Evolutionary conservation across 2,329 filamentous ascomycete genomes (phyloP), one percentile per base, ranked within the genome.

Genomic region (Juglanconis oblonga): DNA sequence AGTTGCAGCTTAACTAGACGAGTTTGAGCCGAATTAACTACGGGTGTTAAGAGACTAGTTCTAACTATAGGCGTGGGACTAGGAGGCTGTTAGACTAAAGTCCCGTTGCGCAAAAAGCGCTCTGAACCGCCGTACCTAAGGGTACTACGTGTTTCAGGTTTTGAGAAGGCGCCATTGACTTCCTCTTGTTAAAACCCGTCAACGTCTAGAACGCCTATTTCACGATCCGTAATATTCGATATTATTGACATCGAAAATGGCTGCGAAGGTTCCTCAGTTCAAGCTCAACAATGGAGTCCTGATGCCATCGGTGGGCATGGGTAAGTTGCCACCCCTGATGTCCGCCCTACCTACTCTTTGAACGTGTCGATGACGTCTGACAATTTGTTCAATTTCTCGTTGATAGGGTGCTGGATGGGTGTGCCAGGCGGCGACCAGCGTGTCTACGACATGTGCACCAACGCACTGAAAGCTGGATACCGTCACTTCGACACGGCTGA

Each of bases 401-500:
- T 3, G 36, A 44, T 17, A 52, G 59, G 61, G 32, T 62, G 57
- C 54, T 62, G 57, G 57, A 62, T 62, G 61, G 57, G 57, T 31
- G 29, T 32, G 14, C 14, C 8, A 5, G 61, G 53, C 38, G 54
- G 61, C 14, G 54, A 53, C 35, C 52, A 57, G 36, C 40, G 10
- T 32, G 61, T 57, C 31, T 55, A 63, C 45, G 14, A 55, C 1
- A 62, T 62, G 59, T 42, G 75, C 55, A 61, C 67, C 57, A 63
- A 69, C 55, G 69, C 71, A 11, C 58, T 73, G 11, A 63, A 69
- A 42, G 54, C 55, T 13, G 71, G 71, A 29, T 73, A 73, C 60
- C 71, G 71, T 9, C 66, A 68, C 45, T 64, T 73, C 54, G 71
- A 73, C 58, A 72, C 69, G 9, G 67, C 69, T 1, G 65, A 68